These are phyloP conservation scores for Wickerhamomyces sp. DNA, from an alignment of 1,139 yeast genomes.

Conservation along the genomic window DNA sequence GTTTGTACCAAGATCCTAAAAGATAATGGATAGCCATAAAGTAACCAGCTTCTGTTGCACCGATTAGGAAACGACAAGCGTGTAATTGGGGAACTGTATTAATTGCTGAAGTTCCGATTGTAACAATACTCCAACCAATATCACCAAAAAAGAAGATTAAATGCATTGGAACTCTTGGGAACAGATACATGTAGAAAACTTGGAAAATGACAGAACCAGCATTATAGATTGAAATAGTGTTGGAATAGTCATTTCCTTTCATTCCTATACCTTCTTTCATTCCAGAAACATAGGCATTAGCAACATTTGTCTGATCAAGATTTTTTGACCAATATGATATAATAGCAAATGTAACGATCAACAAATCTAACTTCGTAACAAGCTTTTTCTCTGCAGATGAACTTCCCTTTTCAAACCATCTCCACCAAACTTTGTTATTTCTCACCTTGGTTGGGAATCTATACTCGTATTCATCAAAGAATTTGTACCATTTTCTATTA, in stretches of 20 bases:
- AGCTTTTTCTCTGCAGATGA: slow-evolving; percentile 48
- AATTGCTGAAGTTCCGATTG: slow-evolving; percentile 21
- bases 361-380: slow-evolving; percentile 52
- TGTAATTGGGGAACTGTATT: slow-evolving; percentile 45
- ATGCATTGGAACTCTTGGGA: slow-evolving; percentile 13
- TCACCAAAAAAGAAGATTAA: slow-evolving; percentile 12
- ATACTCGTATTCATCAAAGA: slow-evolving; percentile 60
- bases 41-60: slow-evolving; percentile 58
- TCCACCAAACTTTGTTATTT: slow-evolving; percentile 48
- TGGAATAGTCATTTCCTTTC: slow-evolving; percentile 50
- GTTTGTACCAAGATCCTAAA: slow-evolving; percentile 30
- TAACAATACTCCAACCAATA: slow-evolving; percentile 22
- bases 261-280: slow-evolving; percentile 53
- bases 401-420: slow-evolving; percentile 59
- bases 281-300: slow-evolving; percentile 64
- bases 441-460: slow-evolving; percentile 37
- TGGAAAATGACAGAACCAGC: slow-evolving; percentile 3
- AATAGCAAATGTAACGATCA: slow-evolving; percentile 30
- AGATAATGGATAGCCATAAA: slow-evolving; percentile 41
- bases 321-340: slow-evolving; percentile 60
- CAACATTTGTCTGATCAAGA: slow-evolving; percentile 10
- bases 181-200: slow-evolving; percentile 13
- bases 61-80: slow-evolving; percentile 52
- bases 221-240: slow-evolving; percentile 1
- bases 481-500: slow-evolving; percentile 56